Evolutionary conservation across 2,329 filamentous ascomycete species (phyloP).

Genomic region (Fusarium marasasianum): DNA sequence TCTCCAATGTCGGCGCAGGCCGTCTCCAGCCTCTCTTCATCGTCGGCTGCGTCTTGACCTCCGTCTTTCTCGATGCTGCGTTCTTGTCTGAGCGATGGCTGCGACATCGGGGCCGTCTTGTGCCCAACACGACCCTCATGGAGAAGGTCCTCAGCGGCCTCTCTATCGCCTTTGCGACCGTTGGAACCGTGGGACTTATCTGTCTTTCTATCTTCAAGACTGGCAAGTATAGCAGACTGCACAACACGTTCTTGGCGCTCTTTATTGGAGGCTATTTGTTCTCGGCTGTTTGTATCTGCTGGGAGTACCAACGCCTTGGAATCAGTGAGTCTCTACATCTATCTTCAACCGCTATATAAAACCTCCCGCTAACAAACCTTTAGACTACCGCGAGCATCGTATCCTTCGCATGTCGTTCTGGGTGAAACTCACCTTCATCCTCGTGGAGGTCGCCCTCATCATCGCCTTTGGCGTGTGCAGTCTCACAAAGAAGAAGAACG

Average conservation of each 20-base stretch:
- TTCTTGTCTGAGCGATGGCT: conserved; percentile 87
- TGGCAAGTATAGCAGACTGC: conserved; percentile 69
- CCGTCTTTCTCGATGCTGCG: conserved; percentile 81
- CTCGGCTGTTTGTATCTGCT: conserved; percentile 87
- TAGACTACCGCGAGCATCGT: conserved; percentile 77
- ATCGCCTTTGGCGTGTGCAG: conserved; percentile 75
- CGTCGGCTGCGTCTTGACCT: conserved; percentile 74
- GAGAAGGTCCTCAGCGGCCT: conserved; percentile 72
- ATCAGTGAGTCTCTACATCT: conserved; percentile 60
- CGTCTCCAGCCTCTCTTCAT: conserved; percentile 82
- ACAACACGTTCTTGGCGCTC: conserved; percentile 79
- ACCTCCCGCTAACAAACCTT: neutral
- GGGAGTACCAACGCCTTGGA: conserved; percentile 88
- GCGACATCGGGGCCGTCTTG: conserved; percentile 81
- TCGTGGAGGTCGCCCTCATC: conserved; percentile 79
- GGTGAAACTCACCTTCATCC: conserved; percentile 85
- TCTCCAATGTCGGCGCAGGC: conserved; percentile 71
- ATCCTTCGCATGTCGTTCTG: conserved; percentile 83
- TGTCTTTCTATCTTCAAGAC: conserved; percentile 89
- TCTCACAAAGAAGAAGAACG: conserved; percentile 62
- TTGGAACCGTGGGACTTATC: conserved; percentile 83
- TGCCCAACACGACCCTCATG: conserved; percentile 69
- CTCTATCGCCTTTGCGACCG: conserved; percentile 73
- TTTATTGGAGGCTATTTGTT: conserved; percentile 90
- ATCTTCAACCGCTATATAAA: neutral